Percentiles rank a stretch among this genome's conserved stretches.
phyloP scores from a whole-genome alignment of 768 basidiomycete genomes.

The Lactarius sanguifluus region DNA sequence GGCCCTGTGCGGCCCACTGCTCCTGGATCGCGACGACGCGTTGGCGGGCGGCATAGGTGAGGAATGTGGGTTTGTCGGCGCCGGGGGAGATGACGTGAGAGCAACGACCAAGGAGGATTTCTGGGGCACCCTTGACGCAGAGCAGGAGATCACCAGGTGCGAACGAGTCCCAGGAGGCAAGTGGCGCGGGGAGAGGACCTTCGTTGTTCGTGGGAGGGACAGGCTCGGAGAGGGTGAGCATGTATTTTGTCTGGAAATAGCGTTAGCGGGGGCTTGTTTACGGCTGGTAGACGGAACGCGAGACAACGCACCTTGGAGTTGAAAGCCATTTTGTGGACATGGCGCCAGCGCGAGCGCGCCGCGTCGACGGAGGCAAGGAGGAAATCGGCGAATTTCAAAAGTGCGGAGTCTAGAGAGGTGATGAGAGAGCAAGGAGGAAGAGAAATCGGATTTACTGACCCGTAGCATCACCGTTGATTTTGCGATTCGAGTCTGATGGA shows the following conservation, averaged over 20 bases:
- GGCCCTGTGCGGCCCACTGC: conserved; percentile 51
- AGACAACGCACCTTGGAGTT: conserved; percentile 43
- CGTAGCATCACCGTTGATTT: conserved; percentile 56
- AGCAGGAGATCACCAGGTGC: conserved; percentile 36
- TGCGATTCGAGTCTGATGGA: conserved; percentile 33
- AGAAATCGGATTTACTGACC: conserved; percentile 34
- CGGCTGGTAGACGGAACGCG: not conserved
- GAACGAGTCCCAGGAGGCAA: conserved; percentile 36
- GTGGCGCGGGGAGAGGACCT: conserved; percentile 28
- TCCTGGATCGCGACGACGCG: conserved; percentile 43
- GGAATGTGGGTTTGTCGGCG: conserved; percentile 37
- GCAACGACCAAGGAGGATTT: conserved; percentile 47
- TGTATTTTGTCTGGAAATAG: conserved; percentile 50
- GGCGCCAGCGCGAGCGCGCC: conserved; percentile 24
- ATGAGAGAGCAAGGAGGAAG: not conserved
- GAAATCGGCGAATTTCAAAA: conserved; percentile 50
- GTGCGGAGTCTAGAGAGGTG: conserved; percentile 46
- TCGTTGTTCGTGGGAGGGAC: conserved; percentile 4
- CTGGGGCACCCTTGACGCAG: conserved; percentile 53
- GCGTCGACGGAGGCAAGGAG: conserved; percentile 26
- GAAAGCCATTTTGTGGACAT: conserved; percentile 37
- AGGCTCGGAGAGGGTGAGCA: conserved; percentile 45
- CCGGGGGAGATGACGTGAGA: conserved; percentile 40
- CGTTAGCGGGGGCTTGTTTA: conserved; percentile 3
- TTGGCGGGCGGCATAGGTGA: conserved; percentile 36